Evolutionary conservation across 1,284 basidiomycete species (phyloP), one percentile per base, ranked within the genome.

Genomic region (Thecaphora thlaspeos): DNA sequence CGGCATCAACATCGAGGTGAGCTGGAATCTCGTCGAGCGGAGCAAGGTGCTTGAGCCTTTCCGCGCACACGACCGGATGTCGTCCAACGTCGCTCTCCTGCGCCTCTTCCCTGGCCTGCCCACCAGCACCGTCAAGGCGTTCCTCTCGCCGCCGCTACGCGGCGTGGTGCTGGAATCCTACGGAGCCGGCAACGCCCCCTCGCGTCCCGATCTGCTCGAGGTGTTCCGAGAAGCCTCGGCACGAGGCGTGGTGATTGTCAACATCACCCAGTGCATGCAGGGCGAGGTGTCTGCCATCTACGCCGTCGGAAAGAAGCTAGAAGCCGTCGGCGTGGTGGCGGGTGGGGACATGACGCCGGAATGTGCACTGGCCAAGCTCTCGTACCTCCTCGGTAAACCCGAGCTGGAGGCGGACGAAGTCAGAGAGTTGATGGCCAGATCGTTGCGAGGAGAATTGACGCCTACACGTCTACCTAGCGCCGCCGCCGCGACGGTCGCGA

Each of bases 301-400:
- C 69, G 88, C 89, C 73, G 87, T 89, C 15, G 90, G 91, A 7
- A 83, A 86, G 61, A 85, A 85, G 4, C 80, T 95, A 8, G 80
- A 87, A 17, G 58, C 51, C 14, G 70, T 73, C 2, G 68, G 68
- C 2, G 70, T 73, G 22, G 70, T 73, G 3, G 66, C 69, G 2
- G 71, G 71, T 2, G 67, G 63, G 12, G 91, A 95, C 77, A 94
- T 95, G 91, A 94, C 92, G 1, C 89, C 90, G 14, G 91, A 95
- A 87, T 90, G 90, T 62, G 90, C 91, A 8, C 83, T 94, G 30
- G 84, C 89, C 12, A 95, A 95, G 79, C 82, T 95, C 10, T 84
- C 87, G 41, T 95, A 95, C 70, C 83, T 95, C 9, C 83, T 95
- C 28, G 90, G 88, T 5, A 94, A 95, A 75, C 81, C 86, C 0